Evolutionary conservation across 2,329 filamentous ascomycete species (phyloP).

Genomic region (Ceratocystiopsis brevicomis): DNA sequence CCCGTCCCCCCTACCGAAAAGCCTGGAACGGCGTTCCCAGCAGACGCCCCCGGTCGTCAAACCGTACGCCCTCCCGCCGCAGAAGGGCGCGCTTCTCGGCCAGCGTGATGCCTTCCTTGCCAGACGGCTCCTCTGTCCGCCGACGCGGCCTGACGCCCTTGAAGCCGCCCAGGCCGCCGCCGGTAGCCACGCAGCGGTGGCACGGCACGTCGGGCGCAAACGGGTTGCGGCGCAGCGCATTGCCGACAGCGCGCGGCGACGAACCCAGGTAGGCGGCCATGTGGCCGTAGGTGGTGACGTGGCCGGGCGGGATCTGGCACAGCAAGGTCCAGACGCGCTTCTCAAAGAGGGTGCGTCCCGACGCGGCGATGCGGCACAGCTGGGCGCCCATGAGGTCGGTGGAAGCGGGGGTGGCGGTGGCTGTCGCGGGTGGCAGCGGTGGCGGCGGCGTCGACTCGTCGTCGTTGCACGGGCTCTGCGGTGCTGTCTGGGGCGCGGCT

Average conservation of each 20-base stretch:
- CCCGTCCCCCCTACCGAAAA: conserved; percentile 14
- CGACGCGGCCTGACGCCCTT: conserved; percentile 45
- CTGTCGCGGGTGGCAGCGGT: too few species aligned
- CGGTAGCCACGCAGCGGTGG: conserved; percentile 59
- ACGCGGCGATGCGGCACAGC: conserved; percentile 25
- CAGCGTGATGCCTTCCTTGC: conserved; percentile 45
- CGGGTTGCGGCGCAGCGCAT: conserved; percentile 58
- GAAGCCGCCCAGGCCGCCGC: conserved; percentile 53
- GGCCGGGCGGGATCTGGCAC: conserved; percentile 57
- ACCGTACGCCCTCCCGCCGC: conserved; percentile 42
- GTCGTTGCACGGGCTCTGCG: too few species aligned
- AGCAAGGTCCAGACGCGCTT: conserved; percentile 51
- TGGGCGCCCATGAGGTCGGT: conserved; percentile 18
- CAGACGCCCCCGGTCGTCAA: conserved; percentile 41
- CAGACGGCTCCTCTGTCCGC: conserved; percentile 30
- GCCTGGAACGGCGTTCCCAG: conserved; percentile 34
- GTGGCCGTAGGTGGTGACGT: conserved; percentile 59
- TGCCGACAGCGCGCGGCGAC: conserved; percentile 59
- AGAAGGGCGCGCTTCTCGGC: conserved; percentile 44
- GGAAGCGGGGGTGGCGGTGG: neutral
- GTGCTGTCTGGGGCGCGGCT: too few species aligned
- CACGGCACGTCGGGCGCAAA: conserved; percentile 71
- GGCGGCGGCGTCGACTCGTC: too few species aligned
- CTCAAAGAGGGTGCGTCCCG: conserved; percentile 32
- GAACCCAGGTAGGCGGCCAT: conserved; percentile 49